Evolutionary conservation across 2,329 filamentous ascomycete genomes (phyloP), one percentile per base, ranked within the genome.

Genomic region (Tolypocladium pustulatum): DNA sequence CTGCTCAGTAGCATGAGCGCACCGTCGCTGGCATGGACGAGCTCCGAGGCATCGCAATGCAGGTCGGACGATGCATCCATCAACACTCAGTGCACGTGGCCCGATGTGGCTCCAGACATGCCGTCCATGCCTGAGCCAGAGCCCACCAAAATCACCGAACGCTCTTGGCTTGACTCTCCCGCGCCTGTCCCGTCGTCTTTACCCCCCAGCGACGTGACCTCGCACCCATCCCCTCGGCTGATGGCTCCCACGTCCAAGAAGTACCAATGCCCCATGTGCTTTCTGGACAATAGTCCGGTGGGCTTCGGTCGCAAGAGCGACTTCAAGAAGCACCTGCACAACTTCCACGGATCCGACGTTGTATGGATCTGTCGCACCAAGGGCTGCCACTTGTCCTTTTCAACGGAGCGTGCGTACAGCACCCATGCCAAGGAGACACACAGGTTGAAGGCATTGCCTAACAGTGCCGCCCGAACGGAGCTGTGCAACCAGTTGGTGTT

Each of bases 281-380:
- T 74, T 60, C 65, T 77, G 49, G 74, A 78, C 65, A 74, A 73
- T 66, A 77, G 76, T 61, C 71, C 71, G 20, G 75, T 77, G 30
- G 75, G 75, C 40, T 78, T 77, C 55, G 75, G 75, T 40, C 72
- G 75, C 59, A 78, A 77, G 67, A 76, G 74, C 63, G 75, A 78
- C 62, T 77, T 78, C 64, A 78, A 78, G 69, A 77, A 78, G 68
- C 75, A 78, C 62, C 66, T 78, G n/a, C 74, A 77, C 68, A 76
- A 76, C 65, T 78, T 77, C 61, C 76, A 78, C 62, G 73, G 74
- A 41, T 69, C 72, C 54, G 74, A 77, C 61, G 69, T 72, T 40
- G 68, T 72, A 43, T 78, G 75, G 76, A 66, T 75, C 25, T 78
- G 75, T 66, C 74, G 71, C 53, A 74, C 72, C 41, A 71, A 71